Conservation (phyloP, 2,329 filamentous ascomycete species). For the Diaporthe australafricana region DNA sequence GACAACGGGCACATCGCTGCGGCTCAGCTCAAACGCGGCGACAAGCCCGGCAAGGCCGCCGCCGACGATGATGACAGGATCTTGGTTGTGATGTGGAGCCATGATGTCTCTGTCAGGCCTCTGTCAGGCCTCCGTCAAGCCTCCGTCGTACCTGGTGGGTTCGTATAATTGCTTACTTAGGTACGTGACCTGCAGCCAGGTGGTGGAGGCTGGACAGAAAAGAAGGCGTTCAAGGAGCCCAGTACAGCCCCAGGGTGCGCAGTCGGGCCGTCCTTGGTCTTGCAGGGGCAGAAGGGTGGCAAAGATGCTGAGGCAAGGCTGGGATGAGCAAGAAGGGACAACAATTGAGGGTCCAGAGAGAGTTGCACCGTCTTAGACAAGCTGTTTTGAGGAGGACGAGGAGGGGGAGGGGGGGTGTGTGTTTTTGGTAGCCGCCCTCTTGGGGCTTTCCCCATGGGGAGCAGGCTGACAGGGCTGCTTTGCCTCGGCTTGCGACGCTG, state of each 20-base stretch:
- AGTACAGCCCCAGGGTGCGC: no score
- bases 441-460: background rate
- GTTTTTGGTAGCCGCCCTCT: no score
- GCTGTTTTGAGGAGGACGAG: background rate
- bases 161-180: background rate
- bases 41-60: constrained; percentile 70
- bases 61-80: constrained; percentile 67
- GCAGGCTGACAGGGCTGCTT: background rate
- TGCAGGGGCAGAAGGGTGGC: background rate
- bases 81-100: constrained; percentile 17
- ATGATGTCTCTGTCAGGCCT: background rate
- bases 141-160: background rate
- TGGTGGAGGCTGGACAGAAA: background rate
- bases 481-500: constrained; percentile 23
- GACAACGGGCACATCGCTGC: constrained; percentile 60
- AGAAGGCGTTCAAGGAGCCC: background rate
- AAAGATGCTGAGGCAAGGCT: background rate
- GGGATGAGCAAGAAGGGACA: background rate
- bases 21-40: constrained; percentile 66
- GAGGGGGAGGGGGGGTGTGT: background rate
- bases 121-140: background rate
- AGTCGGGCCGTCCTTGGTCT: background rate
- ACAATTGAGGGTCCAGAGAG: background rate
- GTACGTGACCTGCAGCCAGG: no score
- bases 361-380: background rate